These are phyloP conservation scores for Parasarocladium wereldwijsianum DNA, from an alignment of 2,329 filamentous ascomycete genomes.

Conservation along the genomic window DNA sequence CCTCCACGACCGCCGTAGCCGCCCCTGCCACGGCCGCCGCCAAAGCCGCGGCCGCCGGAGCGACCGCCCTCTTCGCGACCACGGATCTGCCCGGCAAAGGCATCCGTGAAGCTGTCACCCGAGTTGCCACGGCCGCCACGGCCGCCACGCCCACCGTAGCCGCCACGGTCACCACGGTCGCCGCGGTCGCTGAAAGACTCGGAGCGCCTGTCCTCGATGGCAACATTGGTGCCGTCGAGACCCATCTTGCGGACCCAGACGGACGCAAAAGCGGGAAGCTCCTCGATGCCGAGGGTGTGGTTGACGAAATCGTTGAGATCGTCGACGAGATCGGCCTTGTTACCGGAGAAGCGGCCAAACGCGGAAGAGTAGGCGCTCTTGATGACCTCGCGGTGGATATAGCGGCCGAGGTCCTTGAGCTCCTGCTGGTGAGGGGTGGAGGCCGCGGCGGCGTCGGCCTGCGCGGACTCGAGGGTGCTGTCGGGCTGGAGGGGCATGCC, in stretches of 20 bases:
- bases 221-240: conserved; percentile 17
- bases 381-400: conserved; percentile 19
- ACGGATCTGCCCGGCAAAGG: not conserved
- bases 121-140: conserved; percentile 8
- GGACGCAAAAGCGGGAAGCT: conserved; percentile 25
- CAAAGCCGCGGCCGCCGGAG: conserved; percentile 1
- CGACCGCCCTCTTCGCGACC: conserved; percentile 5
- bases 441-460: conserved; percentile 36
- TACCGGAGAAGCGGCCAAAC: conserved; percentile 33
- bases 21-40: conserved; percentile 3
- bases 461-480: conserved; percentile 32
- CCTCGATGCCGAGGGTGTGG: conserved; percentile 34
- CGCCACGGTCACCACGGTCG: conserved; percentile 7
- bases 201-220: conserved; percentile 12
- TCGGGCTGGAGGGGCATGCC: conserved; percentile 47
- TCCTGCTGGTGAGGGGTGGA: conserved; percentile 29
- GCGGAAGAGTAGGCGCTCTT: conserved; percentile 37
- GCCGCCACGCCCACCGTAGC: conserved; percentile 9
- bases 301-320: conserved; percentile 38
- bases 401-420: conserved; percentile 25
- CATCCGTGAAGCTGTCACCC: conserved; percentile 5
- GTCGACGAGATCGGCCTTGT: conserved; percentile 25
- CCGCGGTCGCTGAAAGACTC: conserved; percentile 5
- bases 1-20: conserved; percentile 2
- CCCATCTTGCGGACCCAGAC: conserved; percentile 17